Conservation (phyloP, 2,329 filamentous ascomycete genomes). For the Lasiodiplodia sp. region DNA sequence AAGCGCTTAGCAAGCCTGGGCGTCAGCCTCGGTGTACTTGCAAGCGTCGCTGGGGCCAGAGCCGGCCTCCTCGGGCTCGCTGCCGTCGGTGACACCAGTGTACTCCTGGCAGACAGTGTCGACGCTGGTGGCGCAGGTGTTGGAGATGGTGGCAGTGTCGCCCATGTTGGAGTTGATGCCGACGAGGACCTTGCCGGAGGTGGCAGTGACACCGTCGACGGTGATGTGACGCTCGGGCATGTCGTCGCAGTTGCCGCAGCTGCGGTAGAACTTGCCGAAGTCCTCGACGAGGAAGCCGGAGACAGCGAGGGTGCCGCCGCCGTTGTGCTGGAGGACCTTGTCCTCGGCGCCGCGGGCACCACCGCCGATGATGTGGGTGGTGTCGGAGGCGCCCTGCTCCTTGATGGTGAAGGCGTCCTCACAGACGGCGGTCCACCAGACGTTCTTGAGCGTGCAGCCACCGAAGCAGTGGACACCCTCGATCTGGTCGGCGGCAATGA, state of each 20-base stretch:
- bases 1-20: constrained; percentile 23
- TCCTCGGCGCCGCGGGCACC: constrained; percentile 39
- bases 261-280: constrained; percentile 43
- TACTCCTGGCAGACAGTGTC: constrained; percentile 39
- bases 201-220: constrained; percentile 48
- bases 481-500: constrained; percentile 56
- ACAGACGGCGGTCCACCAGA: constrained; percentile 45
- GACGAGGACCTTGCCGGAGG: constrained; percentile 38
- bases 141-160: constrained; percentile 49
- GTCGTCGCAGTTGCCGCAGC: constrained; percentile 41
- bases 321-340: constrained; percentile 46
- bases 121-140: constrained; percentile 44
- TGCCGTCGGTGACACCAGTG: constrained; percentile 37
- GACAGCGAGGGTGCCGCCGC: constrained; percentile 41
- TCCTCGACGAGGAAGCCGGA: constrained; percentile 42
- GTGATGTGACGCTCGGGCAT: constrained; percentile 39
- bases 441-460: constrained; percentile 53
- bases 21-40: constrained; percentile 26
- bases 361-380: constrained; percentile 40
- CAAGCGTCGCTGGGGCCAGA: constrained; percentile 27
- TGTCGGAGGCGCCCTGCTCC: constrained; percentile 32
- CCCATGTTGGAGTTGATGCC: constrained; percentile 49
- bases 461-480: constrained; percentile 61
- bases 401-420: constrained; percentile 49
- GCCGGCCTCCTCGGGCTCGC: constrained; percentile 40